These are phyloP conservation scores for Ceratocystis destructans DNA, from an alignment of 2,329 filamentous ascomycete genomes.

Conservation along the genomic window DNA sequence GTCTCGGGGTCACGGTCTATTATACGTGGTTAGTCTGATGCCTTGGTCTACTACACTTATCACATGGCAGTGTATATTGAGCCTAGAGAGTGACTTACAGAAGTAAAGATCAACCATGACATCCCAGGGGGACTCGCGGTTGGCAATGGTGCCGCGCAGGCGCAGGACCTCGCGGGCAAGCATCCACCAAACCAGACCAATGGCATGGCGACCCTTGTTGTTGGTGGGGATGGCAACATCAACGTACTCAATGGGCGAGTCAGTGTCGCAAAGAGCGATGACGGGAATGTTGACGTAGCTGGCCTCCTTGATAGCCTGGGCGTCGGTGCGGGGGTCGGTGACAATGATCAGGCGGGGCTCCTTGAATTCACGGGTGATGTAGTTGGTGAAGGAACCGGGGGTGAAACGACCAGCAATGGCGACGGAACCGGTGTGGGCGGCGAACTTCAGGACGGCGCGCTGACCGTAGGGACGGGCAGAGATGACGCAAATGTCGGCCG, in stretches of 20 bases:
- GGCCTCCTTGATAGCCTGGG: constrained; percentile 99
- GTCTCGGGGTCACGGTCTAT: constrained; percentile 93
- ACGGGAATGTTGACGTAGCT: constrained; percentile 99
- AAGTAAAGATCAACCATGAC: constrained; percentile 99
- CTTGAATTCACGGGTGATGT: constrained; percentile 99
- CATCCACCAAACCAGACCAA: constrained; percentile 99
- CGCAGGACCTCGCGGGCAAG: constrained; percentile 98
- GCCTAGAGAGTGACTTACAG: constrained; percentile 42
- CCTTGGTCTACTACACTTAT: not conserved
- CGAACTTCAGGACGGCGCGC: constrained; percentile 99
- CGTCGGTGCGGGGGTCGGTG: constrained; percentile 98
- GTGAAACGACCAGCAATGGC: constrained; percentile 99
- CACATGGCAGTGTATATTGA: not conserved
- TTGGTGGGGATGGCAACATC: constrained; percentile 99
- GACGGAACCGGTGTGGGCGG: constrained; percentile 91
- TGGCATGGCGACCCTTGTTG: constrained; percentile 99
- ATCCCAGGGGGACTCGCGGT: constrained; percentile 95
- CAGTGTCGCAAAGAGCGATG: constrained; percentile 96
- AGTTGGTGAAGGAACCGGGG: constrained; percentile 99
- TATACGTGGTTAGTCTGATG: constrained; percentile 21
- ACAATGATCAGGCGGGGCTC: constrained; percentile 99
- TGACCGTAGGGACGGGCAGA: constrained; percentile 98
- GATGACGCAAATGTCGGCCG: constrained; percentile 97
- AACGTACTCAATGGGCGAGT: constrained; percentile 98
- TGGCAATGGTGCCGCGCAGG: constrained; percentile 90